phyloP scores from a whole-genome alignment of 352 stramenopile species.

The Globisporangium carolinianum region DNA sequence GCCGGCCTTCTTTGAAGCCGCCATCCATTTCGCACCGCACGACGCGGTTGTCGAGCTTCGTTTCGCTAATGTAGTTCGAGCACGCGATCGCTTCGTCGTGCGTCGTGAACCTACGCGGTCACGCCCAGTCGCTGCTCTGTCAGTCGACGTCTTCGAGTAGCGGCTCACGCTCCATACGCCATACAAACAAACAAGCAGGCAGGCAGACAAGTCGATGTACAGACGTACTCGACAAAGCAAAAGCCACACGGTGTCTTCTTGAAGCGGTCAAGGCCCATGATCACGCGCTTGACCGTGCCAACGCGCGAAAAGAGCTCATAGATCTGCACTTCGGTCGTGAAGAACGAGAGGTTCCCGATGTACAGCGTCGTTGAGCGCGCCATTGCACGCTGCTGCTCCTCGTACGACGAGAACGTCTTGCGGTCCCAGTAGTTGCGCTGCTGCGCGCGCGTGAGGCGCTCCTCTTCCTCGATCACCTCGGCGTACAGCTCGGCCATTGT shows the following conservation, averaged over 20 bases:
- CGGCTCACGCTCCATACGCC: too few relatives aligned
- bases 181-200: background rate
- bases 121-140: background rate
- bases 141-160: background rate
- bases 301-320: constrained; percentile 92
- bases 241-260: constrained; percentile 97
- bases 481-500: constrained; percentile 52
- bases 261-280: constrained; percentile 95
- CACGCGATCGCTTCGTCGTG: constrained; percentile 70
- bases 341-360: constrained; percentile 97
- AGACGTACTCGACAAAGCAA: constrained; percentile 94
- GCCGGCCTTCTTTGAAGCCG: constrained; percentile 77
- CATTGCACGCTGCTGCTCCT: constrained; percentile 92
- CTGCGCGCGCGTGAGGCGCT: constrained; percentile 47
- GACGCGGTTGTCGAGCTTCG: constrained; percentile 84
- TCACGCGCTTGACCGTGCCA: constrained; percentile 88
- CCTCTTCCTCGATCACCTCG: constrained; percentile 41
- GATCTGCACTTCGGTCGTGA: constrained; percentile 93
- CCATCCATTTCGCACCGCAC: constrained; percentile 87
- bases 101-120: constrained; percentile 38
- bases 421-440: constrained; percentile 93
- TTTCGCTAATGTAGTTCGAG: constrained; percentile 79
- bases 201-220: too few relatives aligned
- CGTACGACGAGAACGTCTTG: constrained; percentile 89
- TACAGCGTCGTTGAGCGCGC: constrained; percentile 91